A percentile compares a stretch with the other conserved stretches of the same genome.
Conservation (phyloP, 176 grass and related monocot species). For the Melocanna baccifera region DNA sequence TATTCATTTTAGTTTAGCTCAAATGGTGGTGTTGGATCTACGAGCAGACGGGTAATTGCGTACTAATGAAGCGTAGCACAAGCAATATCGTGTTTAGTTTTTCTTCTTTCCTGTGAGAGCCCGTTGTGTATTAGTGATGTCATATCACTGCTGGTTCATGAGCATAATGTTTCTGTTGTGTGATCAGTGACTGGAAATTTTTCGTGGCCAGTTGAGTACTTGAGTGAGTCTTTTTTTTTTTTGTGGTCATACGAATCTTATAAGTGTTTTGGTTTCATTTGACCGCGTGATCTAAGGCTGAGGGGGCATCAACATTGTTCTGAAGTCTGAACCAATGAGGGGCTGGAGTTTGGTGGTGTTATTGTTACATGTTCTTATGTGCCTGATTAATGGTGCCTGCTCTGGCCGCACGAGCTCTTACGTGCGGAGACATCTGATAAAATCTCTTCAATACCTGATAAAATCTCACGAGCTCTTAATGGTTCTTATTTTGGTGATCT, state of each 20-base stretch:
- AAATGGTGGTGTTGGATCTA: too few relatives aligned
- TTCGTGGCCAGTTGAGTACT: neutral
- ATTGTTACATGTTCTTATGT: slow-evolving; percentile 43
- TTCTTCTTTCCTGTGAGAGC: too few relatives aligned
- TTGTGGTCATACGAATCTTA: neutral
- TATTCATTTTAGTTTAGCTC: neutral
- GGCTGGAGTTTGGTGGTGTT: slow-evolving; percentile 20
- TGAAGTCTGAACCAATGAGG: slow-evolving; percentile 43
- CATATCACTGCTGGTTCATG: neutral
- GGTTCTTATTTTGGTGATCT: too few relatives aligned
- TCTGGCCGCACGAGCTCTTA: slow-evolving; percentile 72
- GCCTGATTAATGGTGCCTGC: slow-evolving; percentile 34
- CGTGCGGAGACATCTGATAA: too few relatives aligned
- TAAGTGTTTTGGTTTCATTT: too few relatives aligned
- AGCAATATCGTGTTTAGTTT: too few relatives aligned
- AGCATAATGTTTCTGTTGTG: neutral
- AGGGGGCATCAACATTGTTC: slow-evolving; percentile 13
- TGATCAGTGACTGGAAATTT: neutral
- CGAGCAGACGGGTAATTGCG: too few relatives aligned
- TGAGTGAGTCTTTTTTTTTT: neutral
- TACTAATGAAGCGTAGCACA: too few relatives aligned
- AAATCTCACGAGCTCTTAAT: too few relatives aligned
- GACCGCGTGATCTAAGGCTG: too few relatives aligned
- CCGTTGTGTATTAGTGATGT: neutral
- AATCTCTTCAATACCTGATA: too few relatives aligned